phyloP scores from a whole-genome alignment of 257 asterid species.

The Osmanthus fragrans region DNA sequence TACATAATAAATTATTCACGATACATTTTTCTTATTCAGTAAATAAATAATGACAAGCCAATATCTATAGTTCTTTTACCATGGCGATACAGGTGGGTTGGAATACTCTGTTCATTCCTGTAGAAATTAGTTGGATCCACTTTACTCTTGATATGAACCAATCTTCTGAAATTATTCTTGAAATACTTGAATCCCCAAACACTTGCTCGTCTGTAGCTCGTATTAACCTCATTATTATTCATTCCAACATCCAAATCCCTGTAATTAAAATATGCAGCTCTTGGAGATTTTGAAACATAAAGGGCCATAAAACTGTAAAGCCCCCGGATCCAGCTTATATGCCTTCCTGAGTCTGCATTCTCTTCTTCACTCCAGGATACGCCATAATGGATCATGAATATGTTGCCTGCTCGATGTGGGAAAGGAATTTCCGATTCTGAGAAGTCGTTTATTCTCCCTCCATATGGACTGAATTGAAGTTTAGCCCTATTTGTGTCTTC shows the following conservation, averaged over 20 bases:
- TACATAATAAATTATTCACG: too few species aligned
- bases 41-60: too few species aligned
- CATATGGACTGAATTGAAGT: too few species aligned
- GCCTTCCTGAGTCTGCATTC: neutral
- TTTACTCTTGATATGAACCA: neutral
- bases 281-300: neutral
- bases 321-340: neutral
- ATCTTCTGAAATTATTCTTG: neutral
- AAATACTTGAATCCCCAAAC: neutral
- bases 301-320: neutral
- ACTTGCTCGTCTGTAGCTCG: neutral
- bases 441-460: too few species aligned
- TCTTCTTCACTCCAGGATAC: neutral
- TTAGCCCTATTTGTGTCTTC: too few species aligned
- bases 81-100: too few species aligned
- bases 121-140: neutral
- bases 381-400: too few species aligned
- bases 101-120: too few species aligned
- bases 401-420: too few species aligned
- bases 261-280: neutral
- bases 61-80: too few species aligned
- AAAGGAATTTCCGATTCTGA: too few species aligned
- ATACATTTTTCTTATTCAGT: too few species aligned
- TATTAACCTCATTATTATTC: neutral
- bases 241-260: neutral